Base-by-base conservation (phyloP, 768 basidiomycete genomes). In the Chalciporus sphaerocephalus region DNA sequence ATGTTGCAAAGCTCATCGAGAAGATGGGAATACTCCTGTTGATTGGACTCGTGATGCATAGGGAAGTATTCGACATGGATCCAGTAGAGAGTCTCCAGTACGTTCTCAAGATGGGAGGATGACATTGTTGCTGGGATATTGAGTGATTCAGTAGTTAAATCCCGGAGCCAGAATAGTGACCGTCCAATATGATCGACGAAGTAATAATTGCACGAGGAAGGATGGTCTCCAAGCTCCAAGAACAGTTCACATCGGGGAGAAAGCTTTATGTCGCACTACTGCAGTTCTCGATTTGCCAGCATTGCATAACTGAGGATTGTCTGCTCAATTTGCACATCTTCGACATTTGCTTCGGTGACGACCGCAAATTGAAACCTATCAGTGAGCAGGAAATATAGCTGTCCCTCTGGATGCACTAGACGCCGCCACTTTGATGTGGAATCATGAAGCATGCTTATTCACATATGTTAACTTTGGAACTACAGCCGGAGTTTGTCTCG, bases 51-150 rank as follows among this genome's bases (percentile, higher is more conserved):
- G n/a, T 72, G 55, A 56, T 85, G 83, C 65, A 76, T 78, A 0
- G 80, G 81, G 58, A 80, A 84, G 48, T 69, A 75, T 52, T 85
- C 82, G 15, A 82, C 61, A 48, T 87, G 84, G 2, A 55, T 55
- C 84, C 83, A 85, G 46, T 80, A 85, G 12, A 78, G 63, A 20
- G 72, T 70, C 37, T 79, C 70, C 7, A 83, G n/a, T n/a, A n/a
- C n/a, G n/a, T n/a, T n/a, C n/a, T 81, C 70, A 16, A 81, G 63
- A 59, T 85, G 81, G 3, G 74, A 73, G 7, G 60, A 27, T 6
- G 81, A 82, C 38, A 69, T 69, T 4, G 74, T 72, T 6, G 70
- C 58, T 1, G 66, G 62, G n/a, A 83, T 64, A 25, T 67, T 65
- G 3, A 84, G 63, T 0, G 64, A 59, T 4, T 74, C 66, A 2